Percentiles rank a stretch among this genome's conserved stretches.
phyloP scores from a whole-genome alignment of 768 basidiomycete genomes.

The Collybia nuda region DNA sequence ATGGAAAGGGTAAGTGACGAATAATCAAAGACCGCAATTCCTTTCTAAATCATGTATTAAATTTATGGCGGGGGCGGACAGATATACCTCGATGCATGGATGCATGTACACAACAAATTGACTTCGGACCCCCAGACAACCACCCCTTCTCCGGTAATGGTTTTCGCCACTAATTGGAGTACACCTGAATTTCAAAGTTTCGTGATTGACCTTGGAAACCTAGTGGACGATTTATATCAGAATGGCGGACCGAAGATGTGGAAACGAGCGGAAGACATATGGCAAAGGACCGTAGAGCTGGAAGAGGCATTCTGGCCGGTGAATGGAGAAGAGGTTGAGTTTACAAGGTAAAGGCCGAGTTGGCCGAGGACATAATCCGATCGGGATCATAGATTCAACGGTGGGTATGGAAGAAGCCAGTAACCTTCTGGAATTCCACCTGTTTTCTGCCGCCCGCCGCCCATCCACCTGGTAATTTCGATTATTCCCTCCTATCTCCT shows the following conservation, averaged over 20 bases:
- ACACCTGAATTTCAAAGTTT: conserved; percentile 50
- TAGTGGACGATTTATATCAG: conserved; percentile 46
- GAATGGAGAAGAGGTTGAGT: conserved; percentile 8
- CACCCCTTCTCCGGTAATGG: conserved; percentile 30
- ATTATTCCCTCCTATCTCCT: too few species aligned
- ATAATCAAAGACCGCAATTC: not conserved
- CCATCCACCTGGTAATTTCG: too few species aligned
- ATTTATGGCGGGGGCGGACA: conserved; percentile 24
- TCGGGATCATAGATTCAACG: too few species aligned
- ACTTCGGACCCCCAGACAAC: conserved; percentile 3
- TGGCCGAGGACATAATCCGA: too few species aligned
- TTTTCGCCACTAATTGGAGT: conserved; percentile 69
- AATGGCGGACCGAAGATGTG: conserved; percentile 31
- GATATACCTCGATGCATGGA: conserved; percentile 76
- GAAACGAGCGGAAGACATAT: conserved; percentile 47
- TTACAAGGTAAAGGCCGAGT: not conserved
- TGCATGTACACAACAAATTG: conserved; percentile 34
- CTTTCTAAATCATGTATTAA: not conserved
- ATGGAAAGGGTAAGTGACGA: conserved; percentile 62
- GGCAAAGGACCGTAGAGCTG: conserved; percentile 58
- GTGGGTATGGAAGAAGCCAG: too few species aligned
- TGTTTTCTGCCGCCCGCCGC: too few species aligned
- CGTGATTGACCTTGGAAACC: conserved; percentile 44
- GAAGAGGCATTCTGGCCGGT: conserved; percentile 33
- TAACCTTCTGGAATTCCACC: too few species aligned